A percentile compares a stretch with the other conserved stretches of the same genome.
phyloP scores from a whole-genome alignment of 768 basidiomycete genomes.

The Agrocybe pediades region DNA sequence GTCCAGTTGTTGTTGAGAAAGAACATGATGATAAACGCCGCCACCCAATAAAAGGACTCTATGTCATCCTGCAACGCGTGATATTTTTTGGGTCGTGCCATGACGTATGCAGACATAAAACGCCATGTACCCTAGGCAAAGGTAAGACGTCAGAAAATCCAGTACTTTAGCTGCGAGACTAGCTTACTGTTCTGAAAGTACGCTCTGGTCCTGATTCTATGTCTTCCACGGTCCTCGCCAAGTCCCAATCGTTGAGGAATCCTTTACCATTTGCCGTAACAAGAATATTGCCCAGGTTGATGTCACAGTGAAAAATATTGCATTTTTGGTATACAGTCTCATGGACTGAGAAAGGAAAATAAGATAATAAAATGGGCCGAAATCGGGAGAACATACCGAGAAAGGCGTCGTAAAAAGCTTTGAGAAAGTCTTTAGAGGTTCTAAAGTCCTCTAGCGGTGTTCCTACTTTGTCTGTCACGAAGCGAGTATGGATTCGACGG shows the following conservation, averaged over 20 bases:
- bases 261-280: neutral
- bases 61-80: neutral
- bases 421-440: neutral
- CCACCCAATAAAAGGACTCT: neutral
- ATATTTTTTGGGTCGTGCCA: neutral
- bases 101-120: neutral
- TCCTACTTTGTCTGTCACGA: too few relatives aligned
- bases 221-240: neutral
- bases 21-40: neutral
- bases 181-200: neutral
- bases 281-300: neutral
- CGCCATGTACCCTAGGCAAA: neutral
- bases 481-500: too few relatives aligned
- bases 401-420: neutral
- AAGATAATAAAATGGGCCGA: neutral
- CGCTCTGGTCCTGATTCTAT: neutral
- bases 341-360: conserved; percentile 17
- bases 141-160: too few relatives aligned
- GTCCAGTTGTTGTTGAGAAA: neutral
- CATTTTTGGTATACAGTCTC: conserved; percentile 13
- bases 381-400: neutral
- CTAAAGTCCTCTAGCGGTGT: too few relatives aligned
- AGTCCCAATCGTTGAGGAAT: conserved; percentile 1
- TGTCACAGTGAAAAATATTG: neutral
- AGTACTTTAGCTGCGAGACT: neutral